These are phyloP conservation scores for Aspergillus pseudoglaucus DNA, from an alignment of 2,329 filamentous ascomycete species.

Conservation along the genomic window DNA sequence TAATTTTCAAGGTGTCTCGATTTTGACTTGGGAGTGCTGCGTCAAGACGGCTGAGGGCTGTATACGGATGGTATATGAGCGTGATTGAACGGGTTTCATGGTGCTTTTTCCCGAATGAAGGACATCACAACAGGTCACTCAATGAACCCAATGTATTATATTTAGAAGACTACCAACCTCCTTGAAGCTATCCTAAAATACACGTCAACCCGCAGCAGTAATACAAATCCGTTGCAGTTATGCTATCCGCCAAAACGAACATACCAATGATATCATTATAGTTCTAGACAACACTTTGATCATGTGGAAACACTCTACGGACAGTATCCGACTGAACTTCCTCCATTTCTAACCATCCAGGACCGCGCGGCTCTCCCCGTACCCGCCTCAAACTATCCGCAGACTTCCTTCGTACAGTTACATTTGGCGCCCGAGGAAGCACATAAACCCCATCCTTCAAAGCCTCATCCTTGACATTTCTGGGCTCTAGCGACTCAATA, in stretches of 20 bases:
- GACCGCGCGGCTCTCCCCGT: neutral
- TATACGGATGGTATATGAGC: neutral
- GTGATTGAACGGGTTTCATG: neutral
- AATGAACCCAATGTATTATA: neutral
- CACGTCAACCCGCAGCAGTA: neutral
- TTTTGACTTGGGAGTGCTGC: conserved; percentile 18
- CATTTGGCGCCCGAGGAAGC: conserved; percentile 16
- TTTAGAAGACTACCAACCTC: neutral
- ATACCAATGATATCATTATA: too few species aligned
- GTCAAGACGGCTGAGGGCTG: neutral
- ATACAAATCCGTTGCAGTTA: too few species aligned
- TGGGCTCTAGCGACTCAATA: conserved; percentile 9
- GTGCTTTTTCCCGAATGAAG: neutral
- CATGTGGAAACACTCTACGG: neutral
- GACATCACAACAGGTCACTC: neutral
- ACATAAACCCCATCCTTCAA: conserved; percentile 10
- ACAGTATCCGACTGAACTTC: neutral
- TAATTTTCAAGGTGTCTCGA: conserved; percentile 20
- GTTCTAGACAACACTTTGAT: too few species aligned
- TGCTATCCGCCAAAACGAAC: too few species aligned
- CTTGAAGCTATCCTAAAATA: neutral
- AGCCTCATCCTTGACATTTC: neutral
- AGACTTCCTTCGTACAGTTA: conserved; percentile 6
- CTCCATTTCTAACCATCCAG: neutral
- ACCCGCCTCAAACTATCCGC: neutral